Base-by-base conservation (phyloP, 768 basidiomycete species). In the Mycena pura region DNA sequence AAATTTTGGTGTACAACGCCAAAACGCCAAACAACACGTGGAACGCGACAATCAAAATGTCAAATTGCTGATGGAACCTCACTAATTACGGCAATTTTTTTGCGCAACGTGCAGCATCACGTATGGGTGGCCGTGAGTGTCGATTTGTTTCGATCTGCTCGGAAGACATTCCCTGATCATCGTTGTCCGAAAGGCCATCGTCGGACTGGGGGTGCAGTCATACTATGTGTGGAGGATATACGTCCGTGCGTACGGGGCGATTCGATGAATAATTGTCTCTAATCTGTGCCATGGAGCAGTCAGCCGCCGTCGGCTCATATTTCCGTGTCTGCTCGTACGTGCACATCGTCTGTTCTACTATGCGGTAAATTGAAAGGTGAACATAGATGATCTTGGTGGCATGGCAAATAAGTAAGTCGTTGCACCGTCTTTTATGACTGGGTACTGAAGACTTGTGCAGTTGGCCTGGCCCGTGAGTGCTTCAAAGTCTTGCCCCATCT, bases 71-170 rank as follows among this genome's bases (percentile, higher is more conserved):
- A n/a, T n/a, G n/a, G n/a, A n/a, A n/a, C n/a, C n/a, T n/a, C n/a
- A n/a, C n/a, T n/a, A n/a, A n/a, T n/a, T n/a, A n/a, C n/a, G n/a
- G n/a, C n/a, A n/a, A n/a, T n/a, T n/a, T n/a, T n/a, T n/a, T n/a
- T n/a, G n/a, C n/a, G n/a, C n/a, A 36, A 36, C 22, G 6, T 15
- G 22, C 31, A 55, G 57, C 57, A 59, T 40, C 57, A 59, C 15
- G 57, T 59, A 24, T 59, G 57, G 57, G 57, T 59, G 32, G 57
- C 57, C 52, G 57, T 57, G n/a, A 39, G 55, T 57, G 36, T 10
- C 24, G 6, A 38, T 22, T 6, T 29, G n/a, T n/a, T n/a, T n/a
- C n/a, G n/a, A n/a, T n/a, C 38, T 8, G 19, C 6, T 24, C 36
- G 1, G 15, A 15, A 36, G 25, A 7, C 4, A 19, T 8, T 6